Conservation (phyloP, 129 eudicot species). For the Scalesia atractyloides region DNA sequence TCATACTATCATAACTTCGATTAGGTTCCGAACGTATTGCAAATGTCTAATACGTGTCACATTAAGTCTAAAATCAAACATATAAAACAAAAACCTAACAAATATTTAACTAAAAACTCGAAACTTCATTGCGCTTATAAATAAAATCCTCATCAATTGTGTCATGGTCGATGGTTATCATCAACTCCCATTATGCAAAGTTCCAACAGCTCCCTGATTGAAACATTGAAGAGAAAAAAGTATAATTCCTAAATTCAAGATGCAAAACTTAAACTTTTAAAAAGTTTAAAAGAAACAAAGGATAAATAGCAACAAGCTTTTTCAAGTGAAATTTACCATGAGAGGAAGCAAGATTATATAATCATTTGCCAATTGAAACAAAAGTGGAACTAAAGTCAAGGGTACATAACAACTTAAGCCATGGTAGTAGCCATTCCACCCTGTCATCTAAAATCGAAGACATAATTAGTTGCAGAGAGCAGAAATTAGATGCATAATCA, state of each 20-base stretch:
- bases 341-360: slow-evolving; percentile 96
- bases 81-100: too few species aligned
- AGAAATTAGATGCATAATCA: too few species aligned
- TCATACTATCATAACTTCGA: too few species aligned
- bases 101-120: too few species aligned
- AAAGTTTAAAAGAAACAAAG: too few species aligned
- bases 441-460: slow-evolving; percentile 41
- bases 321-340: slow-evolving; percentile 51
- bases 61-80: too few species aligned
- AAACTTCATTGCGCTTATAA: too few species aligned
- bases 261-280: neutral
- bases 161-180: too few species aligned
- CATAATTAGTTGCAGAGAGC: neutral
- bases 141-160: too few species aligned
- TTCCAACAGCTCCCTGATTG: slow-evolving; percentile 88
- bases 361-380: slow-evolving; percentile 93
- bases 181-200: slow-evolving; percentile 66
- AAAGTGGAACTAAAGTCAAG: slow-evolving; percentile 90
- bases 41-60: too few species aligned
- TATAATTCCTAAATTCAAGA: neutral
- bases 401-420: slow-evolving; percentile 98
- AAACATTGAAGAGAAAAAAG: neutral
- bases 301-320: neutral
- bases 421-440: slow-evolving; percentile 99
- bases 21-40: too few species aligned